phyloP scores from a whole-genome alignment of 2,329 filamentous ascomycete genomes.

The Nigrospora osmanthi region DNA sequence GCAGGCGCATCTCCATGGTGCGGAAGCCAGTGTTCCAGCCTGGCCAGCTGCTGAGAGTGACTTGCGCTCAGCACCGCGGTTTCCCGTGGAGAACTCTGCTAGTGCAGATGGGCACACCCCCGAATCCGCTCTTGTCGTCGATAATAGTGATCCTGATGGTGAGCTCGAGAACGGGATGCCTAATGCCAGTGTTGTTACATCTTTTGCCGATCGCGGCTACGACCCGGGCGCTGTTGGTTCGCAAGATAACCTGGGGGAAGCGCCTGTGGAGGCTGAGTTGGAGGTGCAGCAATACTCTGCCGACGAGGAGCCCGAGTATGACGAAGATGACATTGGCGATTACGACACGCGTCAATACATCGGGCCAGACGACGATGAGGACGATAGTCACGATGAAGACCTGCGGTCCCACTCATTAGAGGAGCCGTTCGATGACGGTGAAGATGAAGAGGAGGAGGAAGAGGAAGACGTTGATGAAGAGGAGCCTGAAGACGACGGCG shows the following conservation, averaged over 20 bases:
- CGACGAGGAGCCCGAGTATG: slow-evolving; percentile 16
- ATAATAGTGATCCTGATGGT: slow-evolving; percentile 18
- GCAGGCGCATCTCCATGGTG: too few species aligned
- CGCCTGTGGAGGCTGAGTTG: slow-evolving; percentile 3
- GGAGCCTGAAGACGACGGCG: slow-evolving; percentile 5
- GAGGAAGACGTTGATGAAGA: slow-evolving; percentile 3
- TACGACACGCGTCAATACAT: slow-evolving; percentile 21
- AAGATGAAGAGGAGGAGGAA: slow-evolving; percentile 3
- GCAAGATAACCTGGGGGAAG: too few species aligned
- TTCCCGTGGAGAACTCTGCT: slow-evolving; percentile 8
- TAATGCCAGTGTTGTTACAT: not conserved
- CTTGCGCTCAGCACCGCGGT: slow-evolving; percentile 5
- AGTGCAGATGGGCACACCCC: slow-evolving; percentile 13
- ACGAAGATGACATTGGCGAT: slow-evolving; percentile 20
- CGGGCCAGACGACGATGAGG: slow-evolving; percentile 21
- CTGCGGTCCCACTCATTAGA: slow-evolving; percentile 14
- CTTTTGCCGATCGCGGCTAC: too few species aligned
- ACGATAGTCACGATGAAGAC: slow-evolving; percentile 21
- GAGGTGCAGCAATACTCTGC: slow-evolving; percentile 8
- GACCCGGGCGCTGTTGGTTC: too few species aligned
- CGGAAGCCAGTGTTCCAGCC: slow-evolving; percentile 6
- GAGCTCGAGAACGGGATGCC: slow-evolving; percentile 3
- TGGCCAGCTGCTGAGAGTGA: slow-evolving; percentile 18
- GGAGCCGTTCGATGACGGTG: slow-evolving; percentile 16
- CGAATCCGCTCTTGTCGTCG: slow-evolving; percentile 18